These are phyloP conservation scores for Chamaecyparis obtusa DNA, from an alignment of 75 land plant genomes.

Conservation along the genomic window DNA sequence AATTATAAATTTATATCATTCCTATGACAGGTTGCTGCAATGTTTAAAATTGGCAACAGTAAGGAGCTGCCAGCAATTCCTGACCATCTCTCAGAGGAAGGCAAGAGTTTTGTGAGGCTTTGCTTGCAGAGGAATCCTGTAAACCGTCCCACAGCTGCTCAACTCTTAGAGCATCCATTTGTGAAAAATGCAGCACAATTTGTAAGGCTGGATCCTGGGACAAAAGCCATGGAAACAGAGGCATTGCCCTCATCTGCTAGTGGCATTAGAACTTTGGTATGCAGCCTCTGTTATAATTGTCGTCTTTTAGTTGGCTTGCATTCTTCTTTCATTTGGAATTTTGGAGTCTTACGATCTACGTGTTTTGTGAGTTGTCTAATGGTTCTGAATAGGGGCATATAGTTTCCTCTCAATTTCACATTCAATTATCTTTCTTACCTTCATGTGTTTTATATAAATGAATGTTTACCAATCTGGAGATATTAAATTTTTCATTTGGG, in stretches of 20 bases:
- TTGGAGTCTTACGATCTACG: not conserved
- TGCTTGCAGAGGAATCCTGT: slow-evolving; percentile 85
- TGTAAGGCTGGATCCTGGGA: slow-evolving; percentile 27
- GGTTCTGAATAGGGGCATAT: not conserved
- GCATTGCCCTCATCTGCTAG: slow-evolving; percentile 27
- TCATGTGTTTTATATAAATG: too few species aligned
- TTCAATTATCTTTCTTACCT: not conserved
- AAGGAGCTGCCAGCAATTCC: slow-evolving; percentile 90
- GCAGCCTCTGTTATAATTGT: not conserved
- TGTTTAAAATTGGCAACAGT: slow-evolving; percentile 96
- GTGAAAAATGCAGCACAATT: slow-evolving; percentile 45
- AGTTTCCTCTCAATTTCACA: not conserved
- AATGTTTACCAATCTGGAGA: too few species aligned
- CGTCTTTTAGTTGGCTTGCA: not conserved
- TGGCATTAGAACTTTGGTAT: slow-evolving; percentile 40
- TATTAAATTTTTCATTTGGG: too few species aligned
- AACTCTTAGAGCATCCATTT: slow-evolving; percentile 82
- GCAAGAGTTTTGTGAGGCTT: slow-evolving; percentile 58
- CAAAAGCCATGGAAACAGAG: slow-evolving; percentile 40
- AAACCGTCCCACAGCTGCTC: slow-evolving; percentile 69
- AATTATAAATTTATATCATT: not conserved
- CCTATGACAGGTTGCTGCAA: slow-evolving; percentile 68
- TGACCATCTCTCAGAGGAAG: slow-evolving; percentile 64
- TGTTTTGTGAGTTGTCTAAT: not conserved
- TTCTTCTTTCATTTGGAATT: not conserved